Evolutionary conservation across 208 protist species (phyloP), one percentile per base, ranked within the genome.

Genomic region (Trypanosoma conorhini): DNA sequence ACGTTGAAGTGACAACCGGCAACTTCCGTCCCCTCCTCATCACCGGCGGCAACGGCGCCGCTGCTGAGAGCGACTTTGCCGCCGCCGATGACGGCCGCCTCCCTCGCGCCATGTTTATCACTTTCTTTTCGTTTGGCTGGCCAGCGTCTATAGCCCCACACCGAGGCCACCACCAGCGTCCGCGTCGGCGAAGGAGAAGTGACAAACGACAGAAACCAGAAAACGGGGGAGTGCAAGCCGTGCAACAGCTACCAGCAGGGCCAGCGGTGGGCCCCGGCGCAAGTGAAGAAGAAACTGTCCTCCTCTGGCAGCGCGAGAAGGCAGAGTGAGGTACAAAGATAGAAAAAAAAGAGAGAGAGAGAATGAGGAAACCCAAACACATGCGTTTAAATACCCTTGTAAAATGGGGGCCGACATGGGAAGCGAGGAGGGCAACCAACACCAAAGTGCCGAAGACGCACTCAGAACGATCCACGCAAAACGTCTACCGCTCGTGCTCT

Each of bases 11-110:
- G 48, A 57, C 62, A 28, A 33, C 26, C 7, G 46, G 62, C 62
- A 57, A n/a, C 22, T 21, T 35, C 24, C 50, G 60, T 61, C 30
- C 67, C 58, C 31, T 26, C 38, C 28, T 60, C 57, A 51, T 67
- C 62, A 30, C 68, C 46, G 62, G 44, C 21, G 55, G 1, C 17
- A 30, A 56, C 35, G 66, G 13, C 65, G 50, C 30, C 35, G 13
- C 1, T 40, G 50, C 8, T 2, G 42, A 46, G 3, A 19, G 15
- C 17, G 42, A 46, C 17, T 10, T 13, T n/a, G 61, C 58, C 26
- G 22, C 35, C 22, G 21, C 19, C 5, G 19, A 46, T 64, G 66
- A 74, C 19, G 42, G 1, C 4, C 28, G 28, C 28, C 62, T 21
- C 15, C 26, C 46, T 48, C 60, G 33, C 57, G 38, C 26, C 28